Evolutionary conservation across 306 rosid genomes (phyloP), one percentile per base, ranked within the genome.

Genomic region (Dryas drummondii): DNA sequence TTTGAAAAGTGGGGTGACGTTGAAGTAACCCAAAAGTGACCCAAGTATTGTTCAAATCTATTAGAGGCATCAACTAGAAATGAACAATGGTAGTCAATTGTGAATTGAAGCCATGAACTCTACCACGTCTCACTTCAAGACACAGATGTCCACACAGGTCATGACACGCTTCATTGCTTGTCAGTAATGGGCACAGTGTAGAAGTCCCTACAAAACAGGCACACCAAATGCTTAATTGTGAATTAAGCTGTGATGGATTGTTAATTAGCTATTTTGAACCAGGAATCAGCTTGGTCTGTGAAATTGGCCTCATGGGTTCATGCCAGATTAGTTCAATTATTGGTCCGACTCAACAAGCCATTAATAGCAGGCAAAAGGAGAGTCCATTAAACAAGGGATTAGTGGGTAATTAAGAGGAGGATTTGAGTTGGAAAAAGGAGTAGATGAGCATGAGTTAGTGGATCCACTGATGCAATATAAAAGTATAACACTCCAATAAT

Each of bases 381-480:
- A 58, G 86, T 75, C 69, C 67, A 86, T 83, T 60, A 62, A 66
- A 76, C 4, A 68, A 27, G 76, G 27, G 75, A 81, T 72, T 75
- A 81, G 88, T 79, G 87, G 88, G 70, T 58, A 84, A 82, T 78
- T 74, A 80, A 68, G 56, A 70, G 69, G 22, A 6, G 50, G 7
- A 76, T 26, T 75, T 42, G 76, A 62, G 81, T 76, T 85, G 83
- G 76, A 78, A 76, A 70, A 75, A 70, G 80, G 75, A 78, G 86
- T 47, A 86, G 80, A 69, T 63, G 82, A 72, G 83, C 74, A 61
- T 76, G 78, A 64, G 72, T 66, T 79, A 86, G 90, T 86, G 91
- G 91, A 81, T 85, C 74, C 79, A 83, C 83, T 80, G 65, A 70
- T 82, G 85, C 66, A 70, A 76, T 49, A 61, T 76, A 76, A 60